Percentiles rank a stretch among this genome's conserved stretches.
Evolutionary conservation across 768 basidiomycete genomes (phyloP).

Genomic region (Mycena galopus): DNA sequence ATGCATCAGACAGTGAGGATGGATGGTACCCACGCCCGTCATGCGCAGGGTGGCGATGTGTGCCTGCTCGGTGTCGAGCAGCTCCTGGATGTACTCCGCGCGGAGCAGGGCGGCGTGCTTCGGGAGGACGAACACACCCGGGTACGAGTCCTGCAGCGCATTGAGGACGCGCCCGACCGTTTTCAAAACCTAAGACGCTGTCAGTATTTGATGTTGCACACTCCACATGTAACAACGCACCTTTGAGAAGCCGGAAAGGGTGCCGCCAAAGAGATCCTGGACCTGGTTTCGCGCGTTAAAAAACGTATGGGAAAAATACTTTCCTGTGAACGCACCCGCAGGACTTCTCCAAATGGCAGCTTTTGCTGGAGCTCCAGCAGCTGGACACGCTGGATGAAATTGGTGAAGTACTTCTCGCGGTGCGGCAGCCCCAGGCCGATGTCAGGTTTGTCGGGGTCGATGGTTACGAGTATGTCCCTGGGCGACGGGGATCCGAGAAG

Average conservation of each 20-base stretch:
- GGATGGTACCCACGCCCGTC: slow-evolving; percentile 44
- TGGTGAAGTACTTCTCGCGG: slow-evolving; percentile 46
- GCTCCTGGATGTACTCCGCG: slow-evolving; percentile 44
- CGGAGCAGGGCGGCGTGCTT: slow-evolving; percentile 43
- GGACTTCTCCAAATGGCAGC: slow-evolving; percentile 55
- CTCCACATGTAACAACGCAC: slow-evolving; percentile 38
- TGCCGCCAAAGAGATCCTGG: slow-evolving; percentile 51
- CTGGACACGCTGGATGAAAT: slow-evolving; percentile 53
- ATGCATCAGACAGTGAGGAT: not conserved
- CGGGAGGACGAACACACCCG: slow-evolving; percentile 50
- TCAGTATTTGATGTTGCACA: not conserved
- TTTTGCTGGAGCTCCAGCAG: slow-evolving; percentile 49
- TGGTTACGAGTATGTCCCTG: slow-evolving; percentile 42
- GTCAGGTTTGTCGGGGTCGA: slow-evolving; percentile 46
- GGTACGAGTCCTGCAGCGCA: slow-evolving; percentile 52
- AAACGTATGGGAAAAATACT: not conserved
- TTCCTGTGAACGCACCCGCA: slow-evolving; percentile 40
- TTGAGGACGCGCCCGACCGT: slow-evolving; percentile 50
- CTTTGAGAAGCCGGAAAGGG: slow-evolving; percentile 50
- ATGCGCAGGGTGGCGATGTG: slow-evolving; percentile 46
- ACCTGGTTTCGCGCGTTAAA: slow-evolving; percentile 10
- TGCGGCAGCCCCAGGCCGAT: slow-evolving; percentile 46
- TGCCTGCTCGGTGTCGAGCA: slow-evolving; percentile 49
- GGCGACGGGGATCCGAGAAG: slow-evolving; percentile 54
- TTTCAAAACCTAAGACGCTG: slow-evolving; percentile 46